Evolutionary conservation across 305 asterid species (phyloP).

Genomic region (Rubia occidens): DNA sequence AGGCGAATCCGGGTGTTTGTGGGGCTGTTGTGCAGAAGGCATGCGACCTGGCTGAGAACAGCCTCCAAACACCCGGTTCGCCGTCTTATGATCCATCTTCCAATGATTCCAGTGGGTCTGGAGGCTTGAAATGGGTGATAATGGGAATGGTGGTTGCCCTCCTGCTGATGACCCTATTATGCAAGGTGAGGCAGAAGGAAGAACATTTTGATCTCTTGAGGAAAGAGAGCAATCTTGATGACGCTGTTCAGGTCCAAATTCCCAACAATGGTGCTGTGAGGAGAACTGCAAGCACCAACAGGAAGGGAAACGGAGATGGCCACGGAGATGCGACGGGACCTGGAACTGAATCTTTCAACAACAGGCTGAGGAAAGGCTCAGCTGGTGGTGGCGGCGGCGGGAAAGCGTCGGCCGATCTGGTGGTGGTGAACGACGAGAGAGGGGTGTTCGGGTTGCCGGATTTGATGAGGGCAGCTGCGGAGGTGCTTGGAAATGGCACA

Average conservation of each 20-base stretch:
- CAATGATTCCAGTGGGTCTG: slow-evolving; percentile 10
- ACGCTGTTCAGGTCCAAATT: slow-evolving; percentile 33
- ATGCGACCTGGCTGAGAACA: slow-evolving; percentile 20
- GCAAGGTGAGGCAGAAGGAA: slow-evolving; percentile 37
- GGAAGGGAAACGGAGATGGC: not conserved
- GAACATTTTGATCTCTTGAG: slow-evolving; percentile 31
- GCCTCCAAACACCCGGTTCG: not conserved
- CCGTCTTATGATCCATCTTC: not conserved
- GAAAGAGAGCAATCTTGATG: slow-evolving; percentile 49
- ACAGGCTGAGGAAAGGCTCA: slow-evolving; percentile 22
- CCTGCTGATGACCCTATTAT: slow-evolving; percentile 38
- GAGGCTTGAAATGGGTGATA: slow-evolving; percentile 45
- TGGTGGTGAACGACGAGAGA: slow-evolving; percentile 53
- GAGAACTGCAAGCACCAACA: slow-evolving; percentile 29
- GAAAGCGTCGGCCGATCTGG: slow-evolving; percentile 37
- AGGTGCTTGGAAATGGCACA: slow-evolving; percentile 75
- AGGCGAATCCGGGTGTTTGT: slow-evolving; percentile 44
- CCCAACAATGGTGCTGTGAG: slow-evolving; percentile 18
- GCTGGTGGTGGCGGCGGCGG: slow-evolving; percentile 15
- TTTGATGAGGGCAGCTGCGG: slow-evolving; percentile 96
- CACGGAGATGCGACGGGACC: not conserved
- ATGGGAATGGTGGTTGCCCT: slow-evolving; percentile 41
- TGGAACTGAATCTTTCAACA: slow-evolving; percentile 16
- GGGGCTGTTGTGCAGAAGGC: slow-evolving; percentile 32
- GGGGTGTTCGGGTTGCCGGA: slow-evolving; percentile 70